Conservation (phyloP, 352 stramenopile genomes). For the Phytophthora nicotianae region DNA sequence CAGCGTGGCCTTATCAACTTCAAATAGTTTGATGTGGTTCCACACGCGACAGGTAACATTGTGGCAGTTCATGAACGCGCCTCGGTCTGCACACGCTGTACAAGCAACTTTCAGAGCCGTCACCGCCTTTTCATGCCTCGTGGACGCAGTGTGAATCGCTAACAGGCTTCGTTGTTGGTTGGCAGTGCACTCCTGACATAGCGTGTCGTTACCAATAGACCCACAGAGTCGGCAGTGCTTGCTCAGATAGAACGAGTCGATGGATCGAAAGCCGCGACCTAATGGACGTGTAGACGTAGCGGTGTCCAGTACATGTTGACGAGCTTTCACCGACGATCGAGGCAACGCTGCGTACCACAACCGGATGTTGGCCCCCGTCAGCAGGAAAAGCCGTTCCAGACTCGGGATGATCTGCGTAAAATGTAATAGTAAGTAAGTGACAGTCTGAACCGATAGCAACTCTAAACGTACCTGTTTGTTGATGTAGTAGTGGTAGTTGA, state of each 20-base stretch:
- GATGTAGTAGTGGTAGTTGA: slow-evolving; percentile 95
- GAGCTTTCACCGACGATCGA: slow-evolving; percentile 63
- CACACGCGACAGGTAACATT: slow-evolving; percentile 72
- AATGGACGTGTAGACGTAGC: slow-evolving; percentile 17
- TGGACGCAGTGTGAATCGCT: slow-evolving; percentile 52
- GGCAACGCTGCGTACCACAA: slow-evolving; percentile 74
- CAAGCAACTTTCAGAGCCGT: slow-evolving; percentile 50
- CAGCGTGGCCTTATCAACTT: slow-evolving; percentile 43
- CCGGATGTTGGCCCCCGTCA: slow-evolving; percentile 80
- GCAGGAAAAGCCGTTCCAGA: slow-evolving; percentile 83
- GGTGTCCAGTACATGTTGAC: slow-evolving; percentile 32
- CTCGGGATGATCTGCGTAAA: slow-evolving; percentile 70
- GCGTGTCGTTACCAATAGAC: slow-evolving; percentile 49
- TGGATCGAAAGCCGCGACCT: slow-evolving; percentile 45
- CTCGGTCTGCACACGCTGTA: slow-evolving; percentile 55
- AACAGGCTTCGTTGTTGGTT: slow-evolving; percentile 75
- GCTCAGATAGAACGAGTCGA: slow-evolving; percentile 88
- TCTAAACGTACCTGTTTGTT: slow-evolving; percentile 72
- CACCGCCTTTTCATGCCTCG: slow-evolving; percentile 46
- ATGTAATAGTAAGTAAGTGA: not conserved
- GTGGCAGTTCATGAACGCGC: slow-evolving; percentile 46
- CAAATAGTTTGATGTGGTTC: slow-evolving; percentile 62
- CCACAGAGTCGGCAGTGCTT: slow-evolving; percentile 82
- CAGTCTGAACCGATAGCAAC: no score
- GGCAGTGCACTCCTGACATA: slow-evolving; percentile 58